Evolutionary conservation across 352 stramenopile species (phyloP), one percentile per base, ranked within the genome.

Genomic region (Poterioochromonas sp.): DNA sequence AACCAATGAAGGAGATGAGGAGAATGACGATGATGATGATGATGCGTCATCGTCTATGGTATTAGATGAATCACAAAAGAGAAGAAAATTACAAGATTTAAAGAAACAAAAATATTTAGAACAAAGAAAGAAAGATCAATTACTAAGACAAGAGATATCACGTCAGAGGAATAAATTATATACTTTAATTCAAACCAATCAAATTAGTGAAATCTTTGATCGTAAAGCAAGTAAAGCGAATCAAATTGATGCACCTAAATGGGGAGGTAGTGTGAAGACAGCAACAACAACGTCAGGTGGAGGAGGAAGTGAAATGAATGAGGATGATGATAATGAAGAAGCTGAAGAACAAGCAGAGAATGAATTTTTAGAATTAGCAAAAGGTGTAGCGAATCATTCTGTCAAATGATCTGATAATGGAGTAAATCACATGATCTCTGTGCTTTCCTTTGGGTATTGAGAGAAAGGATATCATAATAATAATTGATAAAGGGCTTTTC

Each of bases 121-220:
- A 39, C 58, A 68, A 35, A 5, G 58, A 32, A 12, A 68, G 26
- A 32, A 40, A 32, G 58, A 68, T 39, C 5, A 15, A 26, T 18
- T 15, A 32, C 26, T 40, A 68, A 5, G 58, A 15, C 12, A 12
- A 37, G 58, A 68, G 29, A 35, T 68, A 8, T 32, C 58, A 8
- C 5, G 26, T 5, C 58, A 68, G 29, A 5, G 58, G 11, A 12
- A 68, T 8, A 40, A 29, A 11, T 39, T 68, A 26, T 68, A 68
- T 26, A 35, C 12, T 5, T 35, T 68, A 26, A 68, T 68, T 37
- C 58, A 68, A 39, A 68, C 58, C 12, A 26, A 68, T 35, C 12
- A 68, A 26, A 68, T 68, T 26, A 40, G 26, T 39, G 58, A 68
- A 26, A 68, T 68, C 58, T 68, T 68, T 39, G 58, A 5, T 29